phyloP scores from a whole-genome alignment of 306 rosid species.

The Oxytropis ochrocephala region DNA sequence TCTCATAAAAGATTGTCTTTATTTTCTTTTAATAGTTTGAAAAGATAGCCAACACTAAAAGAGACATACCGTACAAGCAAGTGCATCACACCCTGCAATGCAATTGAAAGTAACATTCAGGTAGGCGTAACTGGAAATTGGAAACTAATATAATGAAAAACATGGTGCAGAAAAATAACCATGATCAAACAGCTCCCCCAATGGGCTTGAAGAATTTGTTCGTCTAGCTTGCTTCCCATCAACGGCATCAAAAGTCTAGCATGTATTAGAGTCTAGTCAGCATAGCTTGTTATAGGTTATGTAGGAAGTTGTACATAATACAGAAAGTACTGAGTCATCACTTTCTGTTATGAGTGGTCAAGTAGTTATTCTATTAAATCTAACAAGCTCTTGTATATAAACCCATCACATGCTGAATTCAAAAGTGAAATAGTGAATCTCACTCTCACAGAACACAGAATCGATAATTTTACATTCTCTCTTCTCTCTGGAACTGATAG shows the following conservation, averaged over 20 bases:
- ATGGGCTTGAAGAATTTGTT: constrained; percentile 91
- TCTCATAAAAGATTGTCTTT: constrained; percentile 13
- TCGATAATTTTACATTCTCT: too few species aligned
- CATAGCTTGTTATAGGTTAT: too few species aligned
- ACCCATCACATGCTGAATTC: too few species aligned
- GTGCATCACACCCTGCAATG: constrained; percentile 96
- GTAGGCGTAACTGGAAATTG: not conserved
- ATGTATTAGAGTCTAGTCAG: not conserved
- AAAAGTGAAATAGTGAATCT: too few species aligned
- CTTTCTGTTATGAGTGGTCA: too few species aligned
- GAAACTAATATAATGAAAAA: not conserved
- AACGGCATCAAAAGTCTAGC: constrained; percentile 94
- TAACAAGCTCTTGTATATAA: too few species aligned
- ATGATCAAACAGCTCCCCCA: constrained; percentile 97
- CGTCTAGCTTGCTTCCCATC: constrained; percentile 99
- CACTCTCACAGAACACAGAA: too few species aligned
- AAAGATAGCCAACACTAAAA: constrained; percentile 8
- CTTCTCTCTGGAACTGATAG: too few species aligned
- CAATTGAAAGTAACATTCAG: constrained; percentile 20
- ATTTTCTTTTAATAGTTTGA: constrained; percentile 17
- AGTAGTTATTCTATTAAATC: too few species aligned
- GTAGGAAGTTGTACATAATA: too few species aligned
- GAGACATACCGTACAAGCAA: constrained; percentile 84
- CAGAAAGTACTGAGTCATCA: too few species aligned
- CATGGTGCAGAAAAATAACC: constrained; percentile 40